Conservation (phyloP, 1,139 yeast genomes). For the Blastobotrys illinoisensis region DNA sequence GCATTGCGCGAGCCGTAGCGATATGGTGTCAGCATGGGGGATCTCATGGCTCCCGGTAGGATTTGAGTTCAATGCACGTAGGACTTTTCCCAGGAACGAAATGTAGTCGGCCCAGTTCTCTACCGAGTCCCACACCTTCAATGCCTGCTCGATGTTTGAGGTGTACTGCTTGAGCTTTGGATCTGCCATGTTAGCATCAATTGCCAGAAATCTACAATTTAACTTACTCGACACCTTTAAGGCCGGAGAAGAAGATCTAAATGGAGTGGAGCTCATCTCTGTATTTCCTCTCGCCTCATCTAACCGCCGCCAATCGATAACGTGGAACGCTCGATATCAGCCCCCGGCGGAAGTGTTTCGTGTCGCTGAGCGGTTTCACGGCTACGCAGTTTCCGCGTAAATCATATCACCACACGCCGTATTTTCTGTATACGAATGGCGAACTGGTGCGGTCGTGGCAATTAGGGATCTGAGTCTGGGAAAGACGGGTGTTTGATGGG, state of each 20-base stretch:
- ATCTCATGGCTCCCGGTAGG: constrained; percentile 26
- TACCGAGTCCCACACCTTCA: constrained; percentile 73
- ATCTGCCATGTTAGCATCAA: constrained; percentile 4
- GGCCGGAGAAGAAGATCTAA: neutral
- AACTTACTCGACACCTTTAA: neutral
- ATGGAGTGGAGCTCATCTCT: neutral
- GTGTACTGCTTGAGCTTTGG: constrained; percentile 66
- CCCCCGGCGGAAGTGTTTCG: neutral
- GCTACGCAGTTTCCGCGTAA: neutral
- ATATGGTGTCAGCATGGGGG: constrained; percentile 43
- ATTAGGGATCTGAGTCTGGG: too few species aligned
- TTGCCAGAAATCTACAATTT: neutral
- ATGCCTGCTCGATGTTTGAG: constrained; percentile 64
- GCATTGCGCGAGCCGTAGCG: constrained; percentile 48
- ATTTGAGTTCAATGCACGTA: constrained; percentile 53
- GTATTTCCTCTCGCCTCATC: neutral
- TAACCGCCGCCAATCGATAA: neutral
- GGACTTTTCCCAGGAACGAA: constrained; percentile 72
- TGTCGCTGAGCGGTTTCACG: neutral
- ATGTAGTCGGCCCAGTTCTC: constrained; percentile 99
- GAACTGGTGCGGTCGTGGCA: too few species aligned
- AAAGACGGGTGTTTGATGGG: too few species aligned
- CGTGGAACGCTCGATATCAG: neutral
- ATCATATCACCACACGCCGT: neutral
- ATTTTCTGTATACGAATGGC: neutral